Base-by-base conservation (phyloP, 345 rosid species). In the Salix brachista region DNA sequence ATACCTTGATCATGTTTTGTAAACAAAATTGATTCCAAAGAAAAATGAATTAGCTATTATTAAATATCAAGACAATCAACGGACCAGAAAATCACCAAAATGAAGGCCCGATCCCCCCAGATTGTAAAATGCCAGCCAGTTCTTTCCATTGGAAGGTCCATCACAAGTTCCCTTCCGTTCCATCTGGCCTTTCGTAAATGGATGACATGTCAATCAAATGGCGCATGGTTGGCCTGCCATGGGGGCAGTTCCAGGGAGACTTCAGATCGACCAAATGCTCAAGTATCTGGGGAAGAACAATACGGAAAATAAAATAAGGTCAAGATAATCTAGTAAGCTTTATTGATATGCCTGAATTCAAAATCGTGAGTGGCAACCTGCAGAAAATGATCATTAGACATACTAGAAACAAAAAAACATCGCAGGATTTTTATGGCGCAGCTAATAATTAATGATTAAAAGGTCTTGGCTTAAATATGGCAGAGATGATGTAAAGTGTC, bases 191-290 rank as follows among this genome's bases (percentile, higher is more conserved):
- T 77, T 76, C 82, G 74, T 72, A 80, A 18, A 93, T 50, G 37
- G 90, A 75, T 17, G 91, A 72, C 86, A 96, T 84, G 85, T 96
- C 96, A 1, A 93, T 88, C 85, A 96, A 87, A 87, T 96, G 99
- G 25, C 97, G 91, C 99, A 96, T 96, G 1, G 99, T 96, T 54
- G 99, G 99, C 79, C 99, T 87, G 71, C 99, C 99, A 30, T 96
- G 99, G 2, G 99, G 99, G 80, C 97, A 96, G 84, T 96, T 96
- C 98, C 98, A 96, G n/a, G 98, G 99, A 52, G 99, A 96, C 65
- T 87, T 93, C 73, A 96, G 86, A 34, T 80, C 92, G 65, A 90
- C 93, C 79, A 96, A 84, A 87, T 90, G 96, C 81, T 84, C 88
- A 0, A 96, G 82, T 85, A 96, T 92, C 99, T 96, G 89, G 67